phyloP scores from a whole-genome alignment of 2,329 filamentous ascomycete species.

The Cercospora sojina region DNA sequence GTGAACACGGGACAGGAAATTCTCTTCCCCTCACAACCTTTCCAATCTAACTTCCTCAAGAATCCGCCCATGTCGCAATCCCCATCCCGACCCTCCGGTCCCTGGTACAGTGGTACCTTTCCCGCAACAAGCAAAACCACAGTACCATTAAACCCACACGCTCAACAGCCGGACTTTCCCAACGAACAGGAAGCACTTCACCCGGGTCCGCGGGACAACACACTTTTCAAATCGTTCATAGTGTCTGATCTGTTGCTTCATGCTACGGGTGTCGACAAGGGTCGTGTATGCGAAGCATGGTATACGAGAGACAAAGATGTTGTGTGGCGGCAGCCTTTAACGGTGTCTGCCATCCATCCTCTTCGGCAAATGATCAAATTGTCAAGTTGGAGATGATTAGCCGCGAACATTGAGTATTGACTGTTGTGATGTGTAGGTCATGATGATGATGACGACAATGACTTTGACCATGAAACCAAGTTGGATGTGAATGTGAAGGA shows the following conservation, averaged over 20 bases:
- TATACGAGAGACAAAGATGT: background rate
- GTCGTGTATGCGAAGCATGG: background rate
- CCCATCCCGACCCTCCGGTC: background rate
- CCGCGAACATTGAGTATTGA: background rate
- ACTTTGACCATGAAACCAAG: background rate
- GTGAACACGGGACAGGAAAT: no score
- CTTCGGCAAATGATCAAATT: background rate
- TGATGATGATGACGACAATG: background rate
- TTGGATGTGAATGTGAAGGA: background rate
- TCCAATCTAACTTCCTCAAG: background rate
- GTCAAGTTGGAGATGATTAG: background rate
- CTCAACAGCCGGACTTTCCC: background rate
- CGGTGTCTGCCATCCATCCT: background rate
- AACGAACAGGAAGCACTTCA: background rate
- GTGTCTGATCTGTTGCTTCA: no score
- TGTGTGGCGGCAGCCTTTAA: background rate
- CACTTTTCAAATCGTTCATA: no score
- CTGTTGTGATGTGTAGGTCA: background rate
- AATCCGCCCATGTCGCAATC: background rate
- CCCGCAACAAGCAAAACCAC: background rate
- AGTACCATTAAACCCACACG: background rate
- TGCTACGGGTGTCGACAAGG: no score
- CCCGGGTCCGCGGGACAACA: background rate
- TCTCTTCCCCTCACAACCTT: no score
- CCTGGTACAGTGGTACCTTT: background rate